Evolutionary conservation across 176 grass and related monocot species (phyloP).

Genomic region (Tuctoria greenei): DNA sequence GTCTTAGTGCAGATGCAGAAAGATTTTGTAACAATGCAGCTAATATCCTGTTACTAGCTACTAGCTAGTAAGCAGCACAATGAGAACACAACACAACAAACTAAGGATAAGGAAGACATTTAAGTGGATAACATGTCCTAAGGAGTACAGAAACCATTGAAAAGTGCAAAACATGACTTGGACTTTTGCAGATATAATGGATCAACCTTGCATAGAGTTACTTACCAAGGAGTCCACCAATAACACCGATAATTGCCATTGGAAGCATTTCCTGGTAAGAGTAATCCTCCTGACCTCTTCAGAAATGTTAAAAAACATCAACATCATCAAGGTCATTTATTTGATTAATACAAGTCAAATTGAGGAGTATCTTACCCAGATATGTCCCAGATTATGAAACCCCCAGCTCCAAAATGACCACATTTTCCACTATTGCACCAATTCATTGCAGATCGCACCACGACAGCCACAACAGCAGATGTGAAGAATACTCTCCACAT

Average conservation of each 20-base stretch:
- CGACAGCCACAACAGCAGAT: constrained; percentile 95
- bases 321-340: constrained; percentile 41
- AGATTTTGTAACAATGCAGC: constrained; percentile 1
- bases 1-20: not conserved
- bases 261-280: constrained; percentile 96
- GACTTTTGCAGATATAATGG: constrained; percentile 27
- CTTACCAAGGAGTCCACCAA: constrained; percentile 94
- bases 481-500: constrained; percentile 99
- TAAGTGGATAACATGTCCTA: constrained; percentile 5
- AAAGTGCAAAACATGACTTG: constrained; percentile 29
- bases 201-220: constrained; percentile 6
- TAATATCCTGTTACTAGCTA: not conserved
- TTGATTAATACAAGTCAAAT: not conserved
- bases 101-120: not conserved
- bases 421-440: constrained; percentile 98
- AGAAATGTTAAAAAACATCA: constrained; percentile 42
- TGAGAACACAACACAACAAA: not conserved
- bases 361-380: constrained; percentile 64
- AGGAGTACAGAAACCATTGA: constrained; percentile 18
- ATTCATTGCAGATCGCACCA: constrained; percentile 85
- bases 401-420: constrained; percentile 97
- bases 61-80: not conserved
- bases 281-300: constrained; percentile 99
- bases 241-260: constrained; percentile 95
- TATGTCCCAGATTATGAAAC: constrained; percentile 99